A percentile compares a stretch with the other conserved stretches of the same genome.
Conservation (phyloP, 768 basidiomycete species). For the Clavaria fumosa region DNA sequence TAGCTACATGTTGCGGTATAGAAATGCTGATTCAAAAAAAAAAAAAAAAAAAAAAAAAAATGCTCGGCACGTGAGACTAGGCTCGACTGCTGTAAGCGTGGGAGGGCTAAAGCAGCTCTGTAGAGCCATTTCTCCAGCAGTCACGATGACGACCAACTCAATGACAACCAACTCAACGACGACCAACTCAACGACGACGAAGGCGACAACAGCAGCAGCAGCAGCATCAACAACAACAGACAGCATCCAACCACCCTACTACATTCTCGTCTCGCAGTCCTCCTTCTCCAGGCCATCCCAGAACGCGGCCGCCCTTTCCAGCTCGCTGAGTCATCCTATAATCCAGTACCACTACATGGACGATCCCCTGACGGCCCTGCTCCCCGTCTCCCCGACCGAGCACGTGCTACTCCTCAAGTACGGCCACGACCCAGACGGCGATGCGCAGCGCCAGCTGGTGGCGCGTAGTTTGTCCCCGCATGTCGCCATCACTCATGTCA, state of each 20-base stretch:
- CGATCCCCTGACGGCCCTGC: conserved; percentile 50
- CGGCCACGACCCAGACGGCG: no score
- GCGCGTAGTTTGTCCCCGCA: conserved; percentile 36
- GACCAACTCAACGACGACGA: no score
- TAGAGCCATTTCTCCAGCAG: no score
- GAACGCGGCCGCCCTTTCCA: conserved; percentile 22
- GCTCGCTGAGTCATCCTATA: conserved; percentile 46
- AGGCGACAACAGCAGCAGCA: not conserved
- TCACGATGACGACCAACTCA: no score
- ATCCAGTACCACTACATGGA: conserved; percentile 77
- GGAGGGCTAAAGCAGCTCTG: no score
- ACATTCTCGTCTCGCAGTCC: conserved; percentile 51
- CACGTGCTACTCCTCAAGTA: conserved; percentile 64
- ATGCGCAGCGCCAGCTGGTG: conserved; percentile 23
- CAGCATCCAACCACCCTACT: conserved; percentile 55
- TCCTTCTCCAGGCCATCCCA: conserved; percentile 21
- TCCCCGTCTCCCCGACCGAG: conserved; percentile 45
- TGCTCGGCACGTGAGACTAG: no score
- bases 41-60: no score
- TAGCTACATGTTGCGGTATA: no score
- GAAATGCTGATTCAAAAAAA: no score
- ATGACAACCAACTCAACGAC: no score
- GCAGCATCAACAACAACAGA: no score
- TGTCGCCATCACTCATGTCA: conserved; percentile 39
- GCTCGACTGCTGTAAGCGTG: no score